Conservation (phyloP, 768 basidiomycete genomes). For the Suillus clintonianus region DNA sequence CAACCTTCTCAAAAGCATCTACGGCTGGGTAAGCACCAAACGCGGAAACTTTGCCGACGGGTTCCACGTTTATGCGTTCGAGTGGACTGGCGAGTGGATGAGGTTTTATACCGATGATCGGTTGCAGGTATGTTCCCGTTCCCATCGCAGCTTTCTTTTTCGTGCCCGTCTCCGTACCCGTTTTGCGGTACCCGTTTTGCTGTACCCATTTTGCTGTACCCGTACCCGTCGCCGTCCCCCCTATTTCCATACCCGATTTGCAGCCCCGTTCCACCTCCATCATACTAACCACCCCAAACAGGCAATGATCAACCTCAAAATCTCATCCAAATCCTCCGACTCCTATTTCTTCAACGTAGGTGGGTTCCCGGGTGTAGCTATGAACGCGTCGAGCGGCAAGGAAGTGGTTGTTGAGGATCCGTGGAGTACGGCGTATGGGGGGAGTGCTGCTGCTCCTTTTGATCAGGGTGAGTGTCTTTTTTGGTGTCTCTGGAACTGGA, state of each 20-base stretch:
- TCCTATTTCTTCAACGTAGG: constrained; percentile 54
- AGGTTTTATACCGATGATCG: constrained; percentile 55
- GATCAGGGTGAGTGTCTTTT: constrained; percentile 43
- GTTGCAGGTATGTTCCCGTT: constrained; percentile 25
- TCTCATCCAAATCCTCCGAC: constrained; percentile 43
- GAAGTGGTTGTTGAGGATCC: constrained; percentile 48
- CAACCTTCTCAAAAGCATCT: constrained; percentile 36
- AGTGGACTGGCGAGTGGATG: constrained; percentile 61
- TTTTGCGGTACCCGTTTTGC: not conserved
- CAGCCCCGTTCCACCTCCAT: not conserved
- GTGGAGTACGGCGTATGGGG: constrained; percentile 46
- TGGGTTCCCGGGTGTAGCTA: constrained; percentile 50
- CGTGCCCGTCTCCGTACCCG: not conserved
- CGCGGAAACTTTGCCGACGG: constrained; percentile 46
- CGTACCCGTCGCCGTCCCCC: not conserved
- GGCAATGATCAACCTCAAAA: constrained; percentile 49
- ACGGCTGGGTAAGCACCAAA: constrained; percentile 38
- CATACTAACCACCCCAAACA: constrained; percentile 9
- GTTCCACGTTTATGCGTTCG: constrained; percentile 58
- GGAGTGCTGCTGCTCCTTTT: constrained; percentile 46
- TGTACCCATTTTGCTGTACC: not conserved
- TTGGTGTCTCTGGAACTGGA: not conserved
- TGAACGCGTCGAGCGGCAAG: constrained; percentile 39
- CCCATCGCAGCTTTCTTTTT: no score
- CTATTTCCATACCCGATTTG: not conserved